phyloP scores from a whole-genome alignment of 345 rosid species.

The Carallia brachiata region DNA sequence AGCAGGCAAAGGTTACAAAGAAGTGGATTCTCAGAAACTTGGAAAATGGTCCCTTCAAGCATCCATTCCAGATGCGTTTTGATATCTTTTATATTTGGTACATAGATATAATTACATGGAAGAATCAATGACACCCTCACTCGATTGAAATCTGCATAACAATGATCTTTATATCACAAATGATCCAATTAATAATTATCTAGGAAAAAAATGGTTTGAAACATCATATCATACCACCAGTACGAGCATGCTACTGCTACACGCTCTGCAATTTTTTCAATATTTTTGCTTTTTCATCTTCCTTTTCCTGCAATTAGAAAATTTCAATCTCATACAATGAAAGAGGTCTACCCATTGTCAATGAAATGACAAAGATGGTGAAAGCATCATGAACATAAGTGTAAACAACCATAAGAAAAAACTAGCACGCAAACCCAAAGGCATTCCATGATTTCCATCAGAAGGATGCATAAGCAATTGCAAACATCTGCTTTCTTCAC shows the following conservation, averaged over 20 bases:
- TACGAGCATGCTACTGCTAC: slow-evolving; percentile 30
- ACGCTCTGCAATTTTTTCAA: slow-evolving; percentile 51
- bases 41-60: slow-evolving; percentile 17
- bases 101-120: slow-evolving; percentile 25
- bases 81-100: slow-evolving; percentile 17
- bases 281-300: slow-evolving; percentile 37
- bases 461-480: too few species aligned
- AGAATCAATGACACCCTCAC: slow-evolving; percentile 5
- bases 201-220: not conserved
- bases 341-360: not conserved
- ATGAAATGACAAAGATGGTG: not conserved
- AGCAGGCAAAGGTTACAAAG: slow-evolving; percentile 16
- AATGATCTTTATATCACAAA: not conserved
- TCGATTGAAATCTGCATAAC: slow-evolving; percentile 21
- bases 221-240: slow-evolving; percentile 12
- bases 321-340: not conserved
- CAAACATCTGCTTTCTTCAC: too few species aligned
- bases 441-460: too few species aligned
- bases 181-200: not conserved
- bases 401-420: too few species aligned
- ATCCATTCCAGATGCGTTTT: slow-evolving; percentile 22
- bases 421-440: too few species aligned
- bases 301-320: slow-evolving; percentile 44
- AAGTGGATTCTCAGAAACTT: slow-evolving; percentile 13
- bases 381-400: not conserved